Evolutionary conservation across 2,329 filamentous ascomycete genomes (phyloP), one percentile per base, ranked within the genome.

Genomic region (Fusarium sp.): DNA sequence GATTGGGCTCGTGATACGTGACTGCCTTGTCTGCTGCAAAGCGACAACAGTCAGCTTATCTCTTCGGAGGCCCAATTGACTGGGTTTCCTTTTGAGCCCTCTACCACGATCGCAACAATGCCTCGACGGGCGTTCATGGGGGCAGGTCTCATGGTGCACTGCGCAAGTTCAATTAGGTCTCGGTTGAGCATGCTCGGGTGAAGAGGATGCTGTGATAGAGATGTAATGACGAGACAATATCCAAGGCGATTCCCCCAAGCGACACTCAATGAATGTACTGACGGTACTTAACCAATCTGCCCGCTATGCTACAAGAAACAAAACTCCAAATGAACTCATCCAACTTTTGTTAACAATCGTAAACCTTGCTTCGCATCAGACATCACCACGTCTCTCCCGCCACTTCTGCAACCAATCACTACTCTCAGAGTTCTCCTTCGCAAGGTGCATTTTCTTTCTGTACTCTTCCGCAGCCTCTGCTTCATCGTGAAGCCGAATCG

Each of bases 231-330:
- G 5, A 18, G 16, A 34, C 31, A 34, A 18, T 6, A 18, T 1
- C 9, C 16, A 37, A 11, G 9, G 31, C 5, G 4, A 2, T 11
- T 11, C 18, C 11, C 12, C 28, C 6, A 2, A 13, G 0, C 11
- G 28, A 6, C 0, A 0, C 10, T 28, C 6, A n/a, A 5, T 10
- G 18, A 37, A 11, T 37, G 0, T n/a, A 0, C 2, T 37, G 10
- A 12, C 10, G 3, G 2, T n/a, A n/a, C 18, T 37, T 12, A 0
- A 3, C 34, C 10, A 1, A 4, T n/a, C 11, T 4, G 0, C 34
- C 34, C 0, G 34, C 34, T 37, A 12, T n/a, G 34, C 18, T 37
- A n/a, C 34, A 37, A 37, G 0, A 12, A 37, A 7, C 6, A 12
- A 37, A 37, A 37, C 34, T 37, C 10, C 18, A 12, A n/a, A n/a